Evolutionary conservation across 805 yeast genomes (phyloP).

Genomic region (Alloascoidea hylecoeti): DNA sequence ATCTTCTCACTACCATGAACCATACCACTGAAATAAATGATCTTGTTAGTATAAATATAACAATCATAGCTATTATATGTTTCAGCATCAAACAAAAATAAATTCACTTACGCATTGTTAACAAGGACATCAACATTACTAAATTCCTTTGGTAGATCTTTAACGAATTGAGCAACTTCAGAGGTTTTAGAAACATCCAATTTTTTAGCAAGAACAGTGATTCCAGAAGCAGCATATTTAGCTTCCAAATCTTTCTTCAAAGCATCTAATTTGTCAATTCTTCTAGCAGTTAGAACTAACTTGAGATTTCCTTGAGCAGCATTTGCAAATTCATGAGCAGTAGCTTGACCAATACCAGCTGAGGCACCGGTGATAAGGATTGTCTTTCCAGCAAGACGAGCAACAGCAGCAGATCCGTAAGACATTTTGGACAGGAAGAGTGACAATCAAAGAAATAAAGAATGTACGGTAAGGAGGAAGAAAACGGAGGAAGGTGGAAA

Average conservation of each 20-base stretch:
- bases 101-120: constrained; percentile 37
- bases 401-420: constrained; percentile 60
- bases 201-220: constrained; percentile 28
- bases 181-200: constrained; percentile 46
- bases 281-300: constrained; percentile 67
- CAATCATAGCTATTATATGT: background rate
- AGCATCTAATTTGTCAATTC: constrained; percentile 42
- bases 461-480: too few relatives aligned
- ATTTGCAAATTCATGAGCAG: constrained; percentile 75
- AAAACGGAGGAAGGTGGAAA: too few relatives aligned
- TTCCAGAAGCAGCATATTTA: constrained; percentile 26
- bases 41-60: background rate
- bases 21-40: constrained; percentile 18
- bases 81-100: background rate
- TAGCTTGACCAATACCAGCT: constrained; percentile 88
- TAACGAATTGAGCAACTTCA: constrained; percentile 36
- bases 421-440: too few relatives aligned
- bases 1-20: constrained; percentile 72
- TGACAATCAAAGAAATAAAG: too few relatives aligned
- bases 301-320: constrained; percentile 61
- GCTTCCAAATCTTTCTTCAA: constrained; percentile 30
- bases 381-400: constrained; percentile 66
- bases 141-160: constrained; percentile 36
- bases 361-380: constrained; percentile 93
- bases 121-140: constrained; percentile 43